Evolutionary conservation across 2,329 filamentous ascomycete species (phyloP).

Genomic region (Penicillium psychrosexuale): DNA sequence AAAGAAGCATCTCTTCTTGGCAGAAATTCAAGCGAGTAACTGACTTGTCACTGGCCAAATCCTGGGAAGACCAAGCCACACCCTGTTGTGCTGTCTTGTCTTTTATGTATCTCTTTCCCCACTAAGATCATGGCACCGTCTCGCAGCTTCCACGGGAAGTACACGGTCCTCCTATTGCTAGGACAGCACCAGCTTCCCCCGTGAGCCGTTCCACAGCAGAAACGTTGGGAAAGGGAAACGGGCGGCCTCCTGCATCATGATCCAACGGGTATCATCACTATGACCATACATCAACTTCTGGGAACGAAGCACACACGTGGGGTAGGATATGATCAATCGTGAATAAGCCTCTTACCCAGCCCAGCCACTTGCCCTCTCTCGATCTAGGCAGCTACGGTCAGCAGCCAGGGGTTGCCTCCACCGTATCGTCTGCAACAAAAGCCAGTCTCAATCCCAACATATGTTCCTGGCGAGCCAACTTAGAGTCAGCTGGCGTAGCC

Average conservation of each 20-base stretch:
- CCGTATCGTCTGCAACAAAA: constrained; percentile 10
- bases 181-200: constrained; percentile 2
- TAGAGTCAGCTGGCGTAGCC: constrained; percentile 10
- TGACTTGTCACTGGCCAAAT: not conserved
- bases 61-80: not conserved
- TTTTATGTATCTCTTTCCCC: not conserved
- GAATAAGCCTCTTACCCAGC: not conserved
- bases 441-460: constrained; percentile 22
- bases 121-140: not conserved
- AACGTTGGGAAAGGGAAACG: constrained; percentile 31
- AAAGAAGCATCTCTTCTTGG: constrained; percentile 8
- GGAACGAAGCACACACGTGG: constrained; percentile 7
- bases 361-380: not conserved
- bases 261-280: constrained; percentile 17
- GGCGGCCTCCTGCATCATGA: constrained; percentile 32
- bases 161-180: constrained; percentile 1
- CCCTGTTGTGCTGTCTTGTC: not conserved
- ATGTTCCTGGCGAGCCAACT: constrained; percentile 18
- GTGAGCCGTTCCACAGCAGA: constrained; percentile 33
- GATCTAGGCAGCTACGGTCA: not conserved
- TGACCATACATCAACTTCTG: not conserved
- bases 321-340: not conserved
- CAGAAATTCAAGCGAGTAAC: no score
- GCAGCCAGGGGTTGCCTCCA: constrained; percentile 1
- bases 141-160: not conserved